phyloP scores from a whole-genome alignment of 2,329 filamentous ascomycete species.

The Neofusicoccum ribis region DNA sequence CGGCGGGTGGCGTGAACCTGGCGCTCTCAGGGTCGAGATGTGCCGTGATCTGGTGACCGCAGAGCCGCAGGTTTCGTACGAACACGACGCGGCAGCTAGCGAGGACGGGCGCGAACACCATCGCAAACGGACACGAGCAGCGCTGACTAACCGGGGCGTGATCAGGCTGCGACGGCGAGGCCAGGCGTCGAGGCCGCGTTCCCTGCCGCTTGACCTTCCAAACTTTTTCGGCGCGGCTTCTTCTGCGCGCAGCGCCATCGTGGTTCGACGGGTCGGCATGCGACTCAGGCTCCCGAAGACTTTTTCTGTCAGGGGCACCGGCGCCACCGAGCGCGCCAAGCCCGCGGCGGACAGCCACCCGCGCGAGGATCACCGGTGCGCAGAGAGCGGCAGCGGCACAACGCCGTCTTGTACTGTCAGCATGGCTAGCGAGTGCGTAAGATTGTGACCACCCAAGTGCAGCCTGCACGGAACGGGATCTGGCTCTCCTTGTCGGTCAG shows the following conservation, averaged over 20 bases:
- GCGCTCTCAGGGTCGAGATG: not conserved
- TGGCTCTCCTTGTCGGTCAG: not conserved
- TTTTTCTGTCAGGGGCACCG: conserved; percentile 10
- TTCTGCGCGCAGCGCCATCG: not conserved
- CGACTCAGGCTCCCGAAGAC: not conserved
- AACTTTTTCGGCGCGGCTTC: not conserved
- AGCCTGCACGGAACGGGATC: not conserved
- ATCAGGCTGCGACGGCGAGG: not conserved
- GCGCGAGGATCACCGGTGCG: conserved; percentile 4
- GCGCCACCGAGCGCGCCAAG: conserved; percentile 9
- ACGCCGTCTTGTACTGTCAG: conserved; percentile 1
- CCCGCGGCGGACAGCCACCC: not conserved
- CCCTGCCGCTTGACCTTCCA: not conserved
- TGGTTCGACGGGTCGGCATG: conserved; percentile 10
- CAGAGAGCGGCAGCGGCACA: not conserved
- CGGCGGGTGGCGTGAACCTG: conserved; percentile 12
- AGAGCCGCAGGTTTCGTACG: conserved; percentile 1
- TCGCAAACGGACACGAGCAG: not conserved
- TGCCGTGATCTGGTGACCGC: conserved; percentile 7
- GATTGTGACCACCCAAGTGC: not conserved
- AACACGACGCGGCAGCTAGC: not conserved
- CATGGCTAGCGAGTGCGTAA: not conserved
- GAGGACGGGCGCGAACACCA: not conserved
- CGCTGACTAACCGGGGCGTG: no score
- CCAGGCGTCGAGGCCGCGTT: not conserved